A percentile compares a stretch with the other conserved stretches of the same genome.
Conservation (phyloP, 495 filamentous ascomycete species). For the Annulohypoxylon bovei region DNA sequence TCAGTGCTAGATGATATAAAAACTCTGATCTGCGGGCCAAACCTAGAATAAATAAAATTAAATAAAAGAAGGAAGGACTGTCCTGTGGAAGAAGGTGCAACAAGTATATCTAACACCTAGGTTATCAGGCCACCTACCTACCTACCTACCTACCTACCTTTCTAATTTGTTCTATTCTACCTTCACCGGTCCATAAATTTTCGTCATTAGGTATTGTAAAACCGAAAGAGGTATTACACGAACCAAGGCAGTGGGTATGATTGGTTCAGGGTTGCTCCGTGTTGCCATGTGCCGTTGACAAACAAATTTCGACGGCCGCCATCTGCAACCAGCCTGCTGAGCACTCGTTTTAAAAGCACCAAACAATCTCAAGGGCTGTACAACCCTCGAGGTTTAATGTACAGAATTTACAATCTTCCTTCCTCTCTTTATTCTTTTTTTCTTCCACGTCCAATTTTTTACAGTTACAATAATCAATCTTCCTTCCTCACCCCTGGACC, state of each 20-base stretch:
- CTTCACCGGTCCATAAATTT: conserved; percentile 30
- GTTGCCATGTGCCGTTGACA: conserved; percentile 27
- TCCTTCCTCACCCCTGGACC: background rate
- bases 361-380: conserved; percentile 6
- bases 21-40: background rate
- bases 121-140: background rate
- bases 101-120: background rate
- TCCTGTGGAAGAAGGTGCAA: conserved; percentile 1
- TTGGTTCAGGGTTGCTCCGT: conserved; percentile 11
- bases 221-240: conserved; percentile 1
- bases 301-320: conserved; percentile 20
- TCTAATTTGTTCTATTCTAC: background rate
- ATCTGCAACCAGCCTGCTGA: conserved; percentile 12
- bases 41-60: background rate
- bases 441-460: background rate
- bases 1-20: background rate
- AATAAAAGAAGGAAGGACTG: background rate
- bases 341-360: background rate
- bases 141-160: too few species aligned
- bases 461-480: background rate
- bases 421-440: background rate
- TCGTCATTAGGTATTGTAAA: background rate
- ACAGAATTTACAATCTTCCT: background rate
- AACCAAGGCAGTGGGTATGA: background rate
- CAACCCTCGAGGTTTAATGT: conserved; percentile 6